Conservation (phyloP, 306 rosid species). For the Cucumis cinereus region DNA sequence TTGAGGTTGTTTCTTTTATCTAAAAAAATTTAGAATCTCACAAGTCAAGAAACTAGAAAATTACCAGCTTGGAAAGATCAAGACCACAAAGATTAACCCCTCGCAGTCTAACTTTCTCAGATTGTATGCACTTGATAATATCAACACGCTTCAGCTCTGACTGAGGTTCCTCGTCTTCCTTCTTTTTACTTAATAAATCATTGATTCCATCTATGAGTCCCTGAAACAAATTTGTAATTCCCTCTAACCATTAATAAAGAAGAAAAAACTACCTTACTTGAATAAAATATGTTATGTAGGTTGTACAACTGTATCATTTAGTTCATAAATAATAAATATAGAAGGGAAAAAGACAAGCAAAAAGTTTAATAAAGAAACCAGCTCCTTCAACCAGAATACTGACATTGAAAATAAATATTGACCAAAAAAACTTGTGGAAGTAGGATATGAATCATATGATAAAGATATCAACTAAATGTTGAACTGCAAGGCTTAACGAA, state of each 20-base stretch:
- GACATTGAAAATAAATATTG: background rate
- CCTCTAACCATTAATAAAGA: background rate
- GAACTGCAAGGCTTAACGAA: no score
- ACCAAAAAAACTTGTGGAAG: background rate
- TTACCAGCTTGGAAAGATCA: conserved; percentile 91
- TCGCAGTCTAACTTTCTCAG: conserved; percentile 71
- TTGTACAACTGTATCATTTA: no score
- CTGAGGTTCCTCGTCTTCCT: conserved; percentile 43
- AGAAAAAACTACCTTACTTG: background rate
- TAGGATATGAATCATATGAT: no score
- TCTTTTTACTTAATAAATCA: conserved; percentile 32
- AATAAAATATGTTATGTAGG: no score
- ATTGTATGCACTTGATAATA: conserved; percentile 89
- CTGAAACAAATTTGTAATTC: conserved; percentile 24
- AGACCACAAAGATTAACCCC: conserved; percentile 94
- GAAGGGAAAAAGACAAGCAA: no score
- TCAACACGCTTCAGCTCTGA: conserved; percentile 69
- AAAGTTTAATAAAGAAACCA: background rate
- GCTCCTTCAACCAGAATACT: background rate
- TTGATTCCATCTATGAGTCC: conserved; percentile 70
- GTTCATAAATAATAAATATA: no score
- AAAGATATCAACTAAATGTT: no score
- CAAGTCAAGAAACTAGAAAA: conserved; percentile 4
- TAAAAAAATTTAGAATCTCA: background rate
- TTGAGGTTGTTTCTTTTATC: background rate